Evolutionary conservation across 139 green algal species (phyloP).

Genomic region (Coccomyxa sp.): DNA sequence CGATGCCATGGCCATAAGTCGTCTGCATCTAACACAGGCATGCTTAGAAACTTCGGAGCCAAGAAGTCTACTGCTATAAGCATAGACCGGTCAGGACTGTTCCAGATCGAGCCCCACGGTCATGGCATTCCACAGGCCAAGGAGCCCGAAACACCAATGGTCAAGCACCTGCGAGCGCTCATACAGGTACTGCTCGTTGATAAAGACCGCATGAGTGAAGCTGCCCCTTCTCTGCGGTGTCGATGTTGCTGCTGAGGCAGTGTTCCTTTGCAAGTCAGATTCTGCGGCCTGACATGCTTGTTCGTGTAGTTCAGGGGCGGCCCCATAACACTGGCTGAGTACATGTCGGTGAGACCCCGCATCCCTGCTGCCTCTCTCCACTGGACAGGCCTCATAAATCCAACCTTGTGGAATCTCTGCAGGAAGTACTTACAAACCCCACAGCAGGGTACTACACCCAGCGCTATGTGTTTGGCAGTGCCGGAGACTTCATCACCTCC

Average conservation of each 20-base stretch:
- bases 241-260: neutral
- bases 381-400: too few species aligned
- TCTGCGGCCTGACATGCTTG: neutral
- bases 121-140: conserved; percentile 19
- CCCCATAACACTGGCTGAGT: conserved; percentile 87
- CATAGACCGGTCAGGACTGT: conserved; percentile 37
- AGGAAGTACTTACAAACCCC: conserved; percentile 80
- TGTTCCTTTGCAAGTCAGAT: neutral
- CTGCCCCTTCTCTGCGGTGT: neutral
- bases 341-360: conserved; percentile 77
- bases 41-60: too few species aligned
- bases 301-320: conserved; percentile 82
- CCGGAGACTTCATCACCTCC: conserved; percentile 93
- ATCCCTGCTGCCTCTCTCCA: too few species aligned
- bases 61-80: too few species aligned
- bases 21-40: too few species aligned
- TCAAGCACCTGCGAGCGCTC: conserved; percentile 39
- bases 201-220: too few species aligned
- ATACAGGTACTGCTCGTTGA: conserved; percentile 24
- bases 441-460: conserved; percentile 78
- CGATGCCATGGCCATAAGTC: too few species aligned
- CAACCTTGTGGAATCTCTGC: too few species aligned
- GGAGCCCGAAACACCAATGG: conserved; percentile 45
- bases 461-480: conserved; percentile 83
- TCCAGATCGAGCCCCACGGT: conserved; percentile 5